Evolutionary conservation across 1,139 yeast species (phyloP), one percentile per base, ranked within the genome.

Genomic region (Pichia sp.): DNA sequence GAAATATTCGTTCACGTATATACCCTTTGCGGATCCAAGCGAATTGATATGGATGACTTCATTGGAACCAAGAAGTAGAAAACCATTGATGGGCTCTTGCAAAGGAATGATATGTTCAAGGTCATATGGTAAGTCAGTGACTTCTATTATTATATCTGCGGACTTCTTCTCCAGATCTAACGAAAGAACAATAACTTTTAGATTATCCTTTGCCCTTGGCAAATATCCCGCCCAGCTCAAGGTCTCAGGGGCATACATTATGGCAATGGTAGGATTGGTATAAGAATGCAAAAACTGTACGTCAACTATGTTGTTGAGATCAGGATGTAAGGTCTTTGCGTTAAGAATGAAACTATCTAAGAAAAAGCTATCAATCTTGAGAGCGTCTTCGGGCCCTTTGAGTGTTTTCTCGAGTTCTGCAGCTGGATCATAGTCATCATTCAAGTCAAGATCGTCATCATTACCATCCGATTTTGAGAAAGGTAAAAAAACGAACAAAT

Each of bases 11-110:
- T 84, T 85, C 6, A 81, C 75, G 1, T 82, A 78, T 1, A 81
- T 64, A 27, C 88, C 82, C 48, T 75, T 72, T 2, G 70, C 58
- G 19, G 81, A 72, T 9, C 96, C 96, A 3, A 93, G 78, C 35
- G 85, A 77, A 53, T 87, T 96, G 17, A 87, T 71, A 55, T 85
- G 93, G 14, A 86, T 62, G 13, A 88, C 50, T 47, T 82, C 86
- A 53, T 88, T 87, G 22, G 82, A 70, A 2, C 96, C 96, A 8
- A 84, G 39, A 16, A 87, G 57, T 13, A 87, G 61, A 30, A 80
- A 66, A 3, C 62, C 63, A 41, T 81, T 83, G 31, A 83, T 62
- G 0, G 93, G 91, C 3, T 64, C 60, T 1, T 75, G 69, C 26
- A 86, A 64, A 0, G 95, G 79, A 7, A 81, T 57, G 6, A 86